Base-by-base conservation (phyloP, 2,329 filamentous ascomycete genomes). In the Ceratocystis alfenasii region DNA sequence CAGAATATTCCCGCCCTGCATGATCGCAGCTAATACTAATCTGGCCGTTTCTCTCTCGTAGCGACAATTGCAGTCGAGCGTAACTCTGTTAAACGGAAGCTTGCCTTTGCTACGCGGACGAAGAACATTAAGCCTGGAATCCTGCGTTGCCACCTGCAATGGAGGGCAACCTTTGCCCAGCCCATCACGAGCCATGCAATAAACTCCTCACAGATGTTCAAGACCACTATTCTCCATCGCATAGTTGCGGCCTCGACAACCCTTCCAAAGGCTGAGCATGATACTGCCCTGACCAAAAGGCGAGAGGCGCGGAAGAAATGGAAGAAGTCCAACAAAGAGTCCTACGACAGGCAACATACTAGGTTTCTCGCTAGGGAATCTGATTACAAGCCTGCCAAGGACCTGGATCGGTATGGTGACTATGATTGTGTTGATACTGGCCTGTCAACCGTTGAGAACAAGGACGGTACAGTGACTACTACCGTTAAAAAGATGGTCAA, bases 141-240 rank as follows among this genome's bases (percentile, higher is more conserved):
- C 28, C 41, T 33, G 28, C 59, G 63, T 28, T 62, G 64, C 48
- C 44, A 67, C 6, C 48, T 67, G 1, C 44, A 59, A 53, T 67
- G 66, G 66, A 41, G 61, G 15, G 66, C 63, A 5, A 67, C 66
- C 20, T 67, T 67, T 53, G 17, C 53, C n/a, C 2, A 25, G 15
- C 66, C 63, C 12, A 36, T 67, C n/a, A 65, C 48, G 2, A 30
- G 48, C 15, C 12, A 17, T 20, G 33, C 20, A 12, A 17, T 67
- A 7, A 46, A 62, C 45, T 17, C 12, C 8, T 30, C 33, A 20
- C 25, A 28, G 17, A n/a, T 65, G 36, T 57, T 65, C n/a, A 50
- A 50, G n/a, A 50, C n/a, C 41, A 22, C 17, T 5, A 36, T 63
- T 15, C 15, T 30, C 7, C 44, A 63, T 30, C 22, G 30, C 41